Percentiles rank a stretch among this genome's conserved stretches.
phyloP scores from a whole-genome alignment of 441 rosid genomes.

The Populus hybrid region DNA sequence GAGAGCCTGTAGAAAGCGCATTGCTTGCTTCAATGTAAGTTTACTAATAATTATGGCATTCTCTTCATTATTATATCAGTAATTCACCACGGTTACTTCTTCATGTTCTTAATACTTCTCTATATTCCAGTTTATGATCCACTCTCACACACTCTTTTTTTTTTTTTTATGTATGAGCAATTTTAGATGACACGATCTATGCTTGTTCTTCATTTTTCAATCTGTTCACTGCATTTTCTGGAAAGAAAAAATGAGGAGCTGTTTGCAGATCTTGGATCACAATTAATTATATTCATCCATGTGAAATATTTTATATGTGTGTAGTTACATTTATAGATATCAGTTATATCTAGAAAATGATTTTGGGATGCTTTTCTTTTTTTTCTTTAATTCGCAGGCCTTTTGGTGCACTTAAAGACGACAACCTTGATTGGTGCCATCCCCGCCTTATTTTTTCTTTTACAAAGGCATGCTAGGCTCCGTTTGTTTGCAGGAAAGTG shows the following conservation, averaged over 20 bases:
- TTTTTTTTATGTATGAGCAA: not conserved
- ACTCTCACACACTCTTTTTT: no score
- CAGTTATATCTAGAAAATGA: not conserved
- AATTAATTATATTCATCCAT: not conserved
- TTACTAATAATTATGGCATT: not conserved
- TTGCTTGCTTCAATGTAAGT: conserved; percentile 25
- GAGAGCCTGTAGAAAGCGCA: conserved; percentile 15
- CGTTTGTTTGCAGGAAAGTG: no score
- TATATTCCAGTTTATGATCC: not conserved
- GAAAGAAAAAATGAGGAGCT: not conserved
- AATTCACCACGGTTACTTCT: not conserved
- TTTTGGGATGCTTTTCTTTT: not conserved
- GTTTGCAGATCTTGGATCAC: not conserved
- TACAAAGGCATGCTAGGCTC: not conserved
- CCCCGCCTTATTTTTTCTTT: not conserved
- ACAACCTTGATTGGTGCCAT: not conserved
- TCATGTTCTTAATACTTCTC: not conserved
- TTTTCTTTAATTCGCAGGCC: not conserved
- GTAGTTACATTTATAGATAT: no score
- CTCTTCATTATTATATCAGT: not conserved
- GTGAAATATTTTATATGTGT: not conserved
- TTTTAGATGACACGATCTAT: not conserved
- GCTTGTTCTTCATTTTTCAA: not conserved
- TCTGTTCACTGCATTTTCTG: not conserved
- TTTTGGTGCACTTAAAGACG: not conserved